Evolutionary conservation across 2,329 filamentous ascomycete species (phyloP), one percentile per base, ranked within the genome.

Genomic region (Clarireedia homoeocarpa): DNA sequence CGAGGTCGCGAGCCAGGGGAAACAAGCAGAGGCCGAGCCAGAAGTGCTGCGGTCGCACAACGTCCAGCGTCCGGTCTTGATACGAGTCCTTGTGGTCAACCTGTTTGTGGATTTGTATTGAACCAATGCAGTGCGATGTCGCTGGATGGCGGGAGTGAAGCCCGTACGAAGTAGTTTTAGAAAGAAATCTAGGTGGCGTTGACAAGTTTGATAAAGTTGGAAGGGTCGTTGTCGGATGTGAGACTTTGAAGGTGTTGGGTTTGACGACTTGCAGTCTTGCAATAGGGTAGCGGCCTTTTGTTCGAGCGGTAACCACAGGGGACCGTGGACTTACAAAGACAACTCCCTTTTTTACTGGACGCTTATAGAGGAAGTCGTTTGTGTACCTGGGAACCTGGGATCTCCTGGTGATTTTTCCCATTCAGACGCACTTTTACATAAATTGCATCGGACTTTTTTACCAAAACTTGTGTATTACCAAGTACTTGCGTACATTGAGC

Each of bases 271-370:
- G 15, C 9, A 15, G 39, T 17, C 49, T 54, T 54, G 42, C 20
- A 24, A 42, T 53, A 53, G 36, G 20, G 51, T 44, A 42, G 30
- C 39, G 17, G 34, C 24, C 36, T 39, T 58, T 51, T 42, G 47
- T 52, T 55, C 39, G 48, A 53, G 27, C 30, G 39, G 39, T 42
- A 42, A 42, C 39, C 20, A 42, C 20, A n/a, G 15, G 20, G 39
- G 15, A 17, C 15, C 14, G 20, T 42, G 15, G 6, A 20, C 15
- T 42, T 17, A 42, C 15, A 17, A 42, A 42, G 9, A 5, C 15
- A 17, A 17, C 9, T 42, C 39, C 9, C 20, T 42, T 42, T 38
- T n/a, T 17, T 42, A n/a, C 3, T 42, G 39, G 3, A 9, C 39
- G 14, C 20, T 20, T 20, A 20, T 20, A 20, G 20, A 20, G 20